Conservation (phyloP, 1,284 basidiomycete genomes). For the Malassezia slooffiae region DNA sequence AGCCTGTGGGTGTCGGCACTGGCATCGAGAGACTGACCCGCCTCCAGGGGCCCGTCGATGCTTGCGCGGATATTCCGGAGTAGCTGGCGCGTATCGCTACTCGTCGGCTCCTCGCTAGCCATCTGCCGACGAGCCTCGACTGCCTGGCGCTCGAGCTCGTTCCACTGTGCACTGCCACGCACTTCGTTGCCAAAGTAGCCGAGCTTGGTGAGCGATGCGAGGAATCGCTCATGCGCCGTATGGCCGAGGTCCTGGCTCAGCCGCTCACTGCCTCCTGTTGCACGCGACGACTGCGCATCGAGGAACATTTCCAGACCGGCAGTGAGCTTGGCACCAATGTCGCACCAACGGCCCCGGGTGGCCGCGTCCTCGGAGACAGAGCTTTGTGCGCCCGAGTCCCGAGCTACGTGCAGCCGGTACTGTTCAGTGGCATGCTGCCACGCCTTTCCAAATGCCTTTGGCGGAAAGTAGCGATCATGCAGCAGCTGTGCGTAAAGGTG, state of each 20-base stretch:
- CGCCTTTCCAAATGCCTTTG: conserved; percentile 65
- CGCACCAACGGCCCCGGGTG: conserved; percentile 26
- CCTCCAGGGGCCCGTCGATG: too few relatives aligned
- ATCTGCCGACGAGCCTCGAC: background rate
- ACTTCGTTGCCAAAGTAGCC: conserved; percentile 35
- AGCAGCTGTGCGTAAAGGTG: conserved; percentile 69
- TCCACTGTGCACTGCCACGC: conserved; percentile 28
- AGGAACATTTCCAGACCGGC: conserved; percentile 36
- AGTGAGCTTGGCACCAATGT: conserved; percentile 36
- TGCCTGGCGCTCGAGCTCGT: conserved; percentile 19
- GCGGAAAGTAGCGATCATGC: conserved; percentile 82
- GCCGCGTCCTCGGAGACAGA: conserved; percentile 4
- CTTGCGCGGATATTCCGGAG: too few relatives aligned
- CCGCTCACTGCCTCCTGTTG: too few relatives aligned
- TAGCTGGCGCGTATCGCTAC: too few relatives aligned
- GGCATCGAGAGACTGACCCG: too few relatives aligned
- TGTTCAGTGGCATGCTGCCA: conserved; percentile 30
- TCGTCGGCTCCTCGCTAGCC: too few relatives aligned
- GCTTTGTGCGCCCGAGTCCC: background rate
- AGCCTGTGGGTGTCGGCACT: too few relatives aligned
- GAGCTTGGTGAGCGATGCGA: conserved; percentile 19
- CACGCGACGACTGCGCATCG: conserved; percentile 1
- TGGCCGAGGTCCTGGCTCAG: background rate
- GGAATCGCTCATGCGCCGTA: conserved; percentile 10
- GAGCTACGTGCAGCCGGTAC: conserved; percentile 18